Conservation (phyloP, 495 filamentous ascomycete species). For the Tuber umbilicatum region DNA sequence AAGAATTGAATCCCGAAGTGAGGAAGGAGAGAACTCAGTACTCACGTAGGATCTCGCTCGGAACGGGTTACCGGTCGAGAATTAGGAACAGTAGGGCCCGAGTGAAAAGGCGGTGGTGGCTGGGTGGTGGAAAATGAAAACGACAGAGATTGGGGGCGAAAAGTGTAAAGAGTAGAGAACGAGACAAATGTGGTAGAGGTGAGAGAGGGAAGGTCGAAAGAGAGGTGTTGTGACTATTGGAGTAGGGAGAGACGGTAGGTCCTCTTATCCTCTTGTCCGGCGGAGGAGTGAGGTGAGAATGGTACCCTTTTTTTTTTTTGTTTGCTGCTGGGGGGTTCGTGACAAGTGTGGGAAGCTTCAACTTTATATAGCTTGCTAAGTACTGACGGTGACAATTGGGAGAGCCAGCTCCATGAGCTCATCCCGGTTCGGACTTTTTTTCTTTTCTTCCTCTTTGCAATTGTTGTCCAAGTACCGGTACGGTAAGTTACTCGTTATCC, state of each 20-base stretch:
- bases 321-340: neutral
- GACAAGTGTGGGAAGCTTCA: conserved; percentile 1
- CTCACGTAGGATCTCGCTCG: neutral
- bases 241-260: neutral
- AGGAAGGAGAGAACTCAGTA: neutral
- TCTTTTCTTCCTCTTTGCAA: too few relatives aligned
- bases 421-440: neutral
- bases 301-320: neutral
- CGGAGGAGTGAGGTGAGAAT: neutral
- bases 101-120: neutral
- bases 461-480: neutral
- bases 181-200: neutral
- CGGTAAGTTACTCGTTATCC: neutral
- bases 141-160: neutral
- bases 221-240: neutral
- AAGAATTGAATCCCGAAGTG: neutral
- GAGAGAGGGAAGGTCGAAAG: neutral
- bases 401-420: neutral
- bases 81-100: neutral
- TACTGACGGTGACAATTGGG: neutral
- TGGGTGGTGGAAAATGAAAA: neutral
- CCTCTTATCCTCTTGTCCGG: neutral
- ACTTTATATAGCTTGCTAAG: conserved; percentile 6
- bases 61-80: neutral
- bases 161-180: neutral